A percentile compares a stretch with the other conserved stretches of the same genome.
These are phyloP conservation scores for Cercospora canescens DNA, from an alignment of 2,329 filamentous ascomycete species.

Conservation along the genomic window DNA sequence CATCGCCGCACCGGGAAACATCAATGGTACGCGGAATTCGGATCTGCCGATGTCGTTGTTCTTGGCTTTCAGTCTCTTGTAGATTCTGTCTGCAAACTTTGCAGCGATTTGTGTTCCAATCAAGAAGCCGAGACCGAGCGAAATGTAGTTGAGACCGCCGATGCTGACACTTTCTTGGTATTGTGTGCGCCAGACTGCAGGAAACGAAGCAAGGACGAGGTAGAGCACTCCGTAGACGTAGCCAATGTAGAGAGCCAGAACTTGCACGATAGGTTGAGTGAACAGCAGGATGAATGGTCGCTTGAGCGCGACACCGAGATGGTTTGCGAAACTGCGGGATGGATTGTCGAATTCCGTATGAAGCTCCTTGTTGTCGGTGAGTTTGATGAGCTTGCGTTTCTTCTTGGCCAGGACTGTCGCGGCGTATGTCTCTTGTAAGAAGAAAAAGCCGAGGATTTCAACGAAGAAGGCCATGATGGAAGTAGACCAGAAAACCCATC, in stretches of 20 bases:
- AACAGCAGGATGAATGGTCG: slow-evolving; percentile 38
- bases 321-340: slow-evolving; percentile 34
- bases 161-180: slow-evolving; percentile 33
- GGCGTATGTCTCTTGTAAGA: slow-evolving; percentile 66
- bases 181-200: slow-evolving; percentile 31
- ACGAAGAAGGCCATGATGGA: slow-evolving; percentile 63
- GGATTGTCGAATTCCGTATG: slow-evolving; percentile 51
- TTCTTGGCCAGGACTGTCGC: slow-evolving; percentile 63
- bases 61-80: slow-evolving; percentile 39
- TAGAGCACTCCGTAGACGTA: slow-evolving; percentile 43
- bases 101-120: slow-evolving; percentile 47
- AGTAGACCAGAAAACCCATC: slow-evolving; percentile 72
- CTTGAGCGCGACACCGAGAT: slow-evolving; percentile 35
- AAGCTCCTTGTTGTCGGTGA: slow-evolving; percentile 61
- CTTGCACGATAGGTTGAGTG: slow-evolving; percentile 40
- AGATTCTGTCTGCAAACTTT: slow-evolving; percentile 39
- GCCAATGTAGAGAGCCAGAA: slow-evolving; percentile 40
- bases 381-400: slow-evolving; percentile 56
- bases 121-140: slow-evolving; percentile 63
- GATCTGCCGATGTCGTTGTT: slow-evolving; percentile 41
- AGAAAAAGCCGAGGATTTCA: slow-evolving; percentile 61
- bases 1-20: slow-evolving; percentile 56
- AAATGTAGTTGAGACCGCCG: slow-evolving; percentile 44
- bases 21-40: slow-evolving; percentile 52
- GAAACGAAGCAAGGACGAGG: slow-evolving; percentile 39